Evolutionary conservation across 257 asterid species (phyloP).

Genomic region (Salvia rosmarinus): DNA sequence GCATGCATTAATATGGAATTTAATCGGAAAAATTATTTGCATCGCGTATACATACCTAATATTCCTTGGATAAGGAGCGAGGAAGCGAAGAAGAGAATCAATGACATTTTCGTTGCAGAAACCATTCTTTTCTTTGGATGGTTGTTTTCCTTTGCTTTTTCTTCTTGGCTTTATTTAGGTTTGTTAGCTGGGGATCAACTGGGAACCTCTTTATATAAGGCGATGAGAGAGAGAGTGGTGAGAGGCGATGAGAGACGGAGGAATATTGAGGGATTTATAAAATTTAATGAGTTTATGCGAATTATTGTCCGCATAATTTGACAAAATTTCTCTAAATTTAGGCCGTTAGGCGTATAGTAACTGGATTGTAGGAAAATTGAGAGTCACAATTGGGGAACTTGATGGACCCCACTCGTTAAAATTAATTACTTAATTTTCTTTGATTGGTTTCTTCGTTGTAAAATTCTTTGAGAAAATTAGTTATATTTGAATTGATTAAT

Average conservation of each 20-base stretch:
- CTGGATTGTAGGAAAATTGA: constrained; percentile 14
- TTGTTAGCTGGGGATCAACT: neutral
- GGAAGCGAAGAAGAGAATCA: constrained; percentile 55
- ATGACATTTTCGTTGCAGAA: constrained; percentile 35
- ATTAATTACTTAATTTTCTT: neutral
- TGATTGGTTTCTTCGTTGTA: neutral
- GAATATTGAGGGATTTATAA: constrained; percentile 1
- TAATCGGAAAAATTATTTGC: neutral
- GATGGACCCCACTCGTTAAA: constrained; percentile 23
- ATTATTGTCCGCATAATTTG: constrained; percentile 2
- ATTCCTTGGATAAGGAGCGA: constrained; percentile 48
- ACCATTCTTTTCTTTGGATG: constrained; percentile 42
- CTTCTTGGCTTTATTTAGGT: neutral
- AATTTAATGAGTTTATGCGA: neutral
- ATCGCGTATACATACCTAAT: constrained; percentile 41
- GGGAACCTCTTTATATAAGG: constrained; percentile 36
- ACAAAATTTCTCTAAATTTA: constrained; percentile 13
- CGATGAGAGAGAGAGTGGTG: neutral
- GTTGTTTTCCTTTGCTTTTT: constrained; percentile 24
- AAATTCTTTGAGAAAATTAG: neutral
- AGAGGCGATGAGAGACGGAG: neutral
- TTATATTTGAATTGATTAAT: neutral
- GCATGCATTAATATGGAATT: neutral
- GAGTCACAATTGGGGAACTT: constrained; percentile 9
- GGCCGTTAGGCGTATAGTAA: too few relatives aligned